Evolutionary conservation across 768 basidiomycete species (phyloP), one percentile per base, ranked within the genome.

Genomic region (Xerocomellus dryophilus): DNA sequence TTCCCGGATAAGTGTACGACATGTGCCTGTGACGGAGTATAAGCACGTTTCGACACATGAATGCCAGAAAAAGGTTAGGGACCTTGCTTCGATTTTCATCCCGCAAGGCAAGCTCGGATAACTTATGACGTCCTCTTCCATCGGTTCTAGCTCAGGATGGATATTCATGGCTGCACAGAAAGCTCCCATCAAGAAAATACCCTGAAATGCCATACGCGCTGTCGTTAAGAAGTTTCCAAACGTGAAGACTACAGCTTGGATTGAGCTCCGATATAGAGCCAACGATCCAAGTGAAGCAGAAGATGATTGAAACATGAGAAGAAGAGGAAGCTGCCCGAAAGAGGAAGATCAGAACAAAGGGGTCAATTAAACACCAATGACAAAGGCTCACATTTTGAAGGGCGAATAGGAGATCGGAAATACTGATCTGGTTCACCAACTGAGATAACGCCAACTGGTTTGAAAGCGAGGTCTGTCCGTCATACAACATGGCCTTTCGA

Each of bases 141-240:
- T 71, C 31, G 89, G 89, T 57, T 86, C 81, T 36, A 93, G 68
- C 58, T 78, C 78, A 25, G 88, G 88, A 58, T 82, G 80, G 56
- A 92, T 71, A 59, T 80, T 78, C 76, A 83, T 84, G 44, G 87
- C 85, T 42, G 89, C 89, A 62, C 82, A 84, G 65, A 92, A 94
- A 7, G 92, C 90, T 44, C 86, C 87, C 83, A 93, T 86, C 54
- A 91, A 75, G 73, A 95, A 94, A 46, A 93, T 79, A 31, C 84
- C 82, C 68, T 95, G 91, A 62, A 87, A 92, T n/a, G 84, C 83
- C 83, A 86, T 84, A 53, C 81, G 82, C 23, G 78, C 66, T 5
- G 84, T 88, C 39, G 81, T 80, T 29, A 85, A 65, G 57, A 93
- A 66, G 61, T 81, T 81, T 47, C 83, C 76, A 53, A 81, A 76